Percentiles rank a stretch among this genome's conserved stretches.
Conservation (phyloP, 2,329 filamentous ascomycete species). For the Didymella exigua region DNA sequence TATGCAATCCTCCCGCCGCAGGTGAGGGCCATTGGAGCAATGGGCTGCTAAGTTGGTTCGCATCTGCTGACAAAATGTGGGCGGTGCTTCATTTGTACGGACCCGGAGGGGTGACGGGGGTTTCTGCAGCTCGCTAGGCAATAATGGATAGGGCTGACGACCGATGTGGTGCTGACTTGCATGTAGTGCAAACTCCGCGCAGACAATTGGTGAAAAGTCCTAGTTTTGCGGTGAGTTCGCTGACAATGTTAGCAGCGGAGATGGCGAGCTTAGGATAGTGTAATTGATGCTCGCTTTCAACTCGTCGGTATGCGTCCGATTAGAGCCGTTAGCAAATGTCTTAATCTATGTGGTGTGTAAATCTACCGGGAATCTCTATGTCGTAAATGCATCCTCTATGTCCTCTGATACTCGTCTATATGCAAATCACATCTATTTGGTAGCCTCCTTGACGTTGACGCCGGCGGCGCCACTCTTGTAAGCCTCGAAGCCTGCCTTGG, state of each 20-base stretch:
- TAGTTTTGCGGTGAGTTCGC: neutral
- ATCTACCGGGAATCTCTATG: conserved; percentile 21
- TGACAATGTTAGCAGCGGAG: neutral
- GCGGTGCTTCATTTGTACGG: neutral
- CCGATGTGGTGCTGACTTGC: neutral
- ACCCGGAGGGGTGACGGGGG: neutral
- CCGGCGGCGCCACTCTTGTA: conserved; percentile 55
- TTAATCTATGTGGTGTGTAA: conserved; percentile 21
- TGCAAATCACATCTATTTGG: conserved; percentile 21
- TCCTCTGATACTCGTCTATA: neutral
- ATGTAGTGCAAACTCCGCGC: neutral
- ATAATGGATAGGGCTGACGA: neutral
- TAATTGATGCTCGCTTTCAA: too few species aligned
- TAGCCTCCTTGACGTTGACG: conserved; percentile 22
- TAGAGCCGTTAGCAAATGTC: too few species aligned
- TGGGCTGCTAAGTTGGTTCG: neutral
- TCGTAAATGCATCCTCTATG: conserved; percentile 9
- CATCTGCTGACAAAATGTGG: neutral
- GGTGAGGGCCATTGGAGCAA: neutral
- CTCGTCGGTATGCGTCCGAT: too few species aligned
- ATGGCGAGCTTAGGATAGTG: too few species aligned
- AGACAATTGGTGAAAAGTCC: neutral
- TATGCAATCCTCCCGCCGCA: neutral
- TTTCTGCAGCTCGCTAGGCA: neutral
- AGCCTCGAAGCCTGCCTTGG: conserved; percentile 57